Base-by-base conservation (phyloP, 192 early-diverging fungal species). In the Umbelopsis sp. region DNA sequence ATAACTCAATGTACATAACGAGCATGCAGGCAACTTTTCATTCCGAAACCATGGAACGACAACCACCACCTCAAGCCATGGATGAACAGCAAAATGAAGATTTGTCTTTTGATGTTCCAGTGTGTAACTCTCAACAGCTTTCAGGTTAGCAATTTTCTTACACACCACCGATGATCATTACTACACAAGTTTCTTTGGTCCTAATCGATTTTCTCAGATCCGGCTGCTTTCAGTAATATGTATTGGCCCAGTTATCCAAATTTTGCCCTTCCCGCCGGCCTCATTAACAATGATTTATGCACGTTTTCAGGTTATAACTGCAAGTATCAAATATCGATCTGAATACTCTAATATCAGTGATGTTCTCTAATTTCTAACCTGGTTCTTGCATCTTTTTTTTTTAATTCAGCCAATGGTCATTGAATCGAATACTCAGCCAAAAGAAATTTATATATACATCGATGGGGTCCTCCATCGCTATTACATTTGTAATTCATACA, bases 1-100 rank as follows among this genome's bases (percentile, higher is more conserved):
- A 61, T 21, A 13, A 16, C 48, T 49, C 48, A 20, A 6, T 49
- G 11, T 25, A 61, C 13, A 80, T 55, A 74, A 78, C 13, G 2
- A 11, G 13, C 5, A 12, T 30, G 12, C 55, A 61, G 12, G 12
- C 25, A 18, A 35, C 2, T 35, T 2, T 25, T 2, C 15, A 35
- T 25, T 11, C 27, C 1, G 55, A 61, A 11, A 4, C 13, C 8
- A 16, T 33, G 15, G 55, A 61, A 61, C 55, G 55, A 13, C 33
- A 6, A 41, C 37, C 37, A 41, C 10, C 27, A 30, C 27, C 27
- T 30, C 27, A 30, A 30, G 27, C 10, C 0, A 55, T 61, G 55
- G 55, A 5, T 30, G 27, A 61, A 61, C 27, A 0, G 15, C 2
- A 25, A 3, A 33, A 11, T 35, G 55, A 33, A 3, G 12, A 61